Evolutionary conservation across 306 rosid genomes (phyloP).

Genomic region (Cucurbita maxima): DNA sequence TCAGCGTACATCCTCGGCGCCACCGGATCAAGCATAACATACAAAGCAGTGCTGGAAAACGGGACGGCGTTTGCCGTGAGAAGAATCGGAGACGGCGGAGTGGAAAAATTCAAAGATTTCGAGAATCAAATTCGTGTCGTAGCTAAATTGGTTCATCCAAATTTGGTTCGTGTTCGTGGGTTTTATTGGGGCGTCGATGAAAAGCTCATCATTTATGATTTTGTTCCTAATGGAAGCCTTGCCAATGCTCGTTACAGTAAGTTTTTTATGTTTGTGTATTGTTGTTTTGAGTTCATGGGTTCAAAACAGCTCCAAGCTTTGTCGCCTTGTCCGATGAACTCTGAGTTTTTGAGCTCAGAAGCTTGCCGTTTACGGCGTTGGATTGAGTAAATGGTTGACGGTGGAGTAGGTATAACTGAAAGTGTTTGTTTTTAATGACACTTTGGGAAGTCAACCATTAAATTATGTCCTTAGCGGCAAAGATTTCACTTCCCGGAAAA

Average conservation of each 20-base stretch:
- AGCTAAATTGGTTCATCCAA: constrained; percentile 72
- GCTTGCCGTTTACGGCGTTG: neutral
- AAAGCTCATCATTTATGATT: constrained; percentile 86
- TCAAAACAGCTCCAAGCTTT: neutral
- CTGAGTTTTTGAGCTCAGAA: neutral
- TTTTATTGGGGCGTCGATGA: constrained; percentile 82
- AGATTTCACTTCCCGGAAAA: neutral
- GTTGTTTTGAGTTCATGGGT: neutral
- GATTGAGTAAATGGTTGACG: constrained; percentile 15
- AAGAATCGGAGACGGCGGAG: constrained; percentile 68
- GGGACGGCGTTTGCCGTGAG: constrained; percentile 70
- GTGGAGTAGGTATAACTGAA: constrained; percentile 43
- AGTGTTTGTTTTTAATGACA: constrained; percentile 19
- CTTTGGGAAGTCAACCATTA: constrained; percentile 27
- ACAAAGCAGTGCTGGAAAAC: constrained; percentile 89
- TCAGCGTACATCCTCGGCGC: constrained; percentile 86
- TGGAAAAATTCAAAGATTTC: constrained; percentile 73
- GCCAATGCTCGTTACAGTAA: constrained; percentile 94
- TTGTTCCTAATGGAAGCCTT: constrained; percentile 83
- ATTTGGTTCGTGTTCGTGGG: constrained; percentile 77
- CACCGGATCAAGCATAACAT: constrained; percentile 90
- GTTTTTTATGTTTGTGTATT: neutral
- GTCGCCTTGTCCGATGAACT: neutral
- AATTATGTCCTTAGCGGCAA: no score
- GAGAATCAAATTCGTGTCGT: constrained; percentile 58